Conservation (phyloP, 441 rosid species). For the Brassica balearica region DNA sequence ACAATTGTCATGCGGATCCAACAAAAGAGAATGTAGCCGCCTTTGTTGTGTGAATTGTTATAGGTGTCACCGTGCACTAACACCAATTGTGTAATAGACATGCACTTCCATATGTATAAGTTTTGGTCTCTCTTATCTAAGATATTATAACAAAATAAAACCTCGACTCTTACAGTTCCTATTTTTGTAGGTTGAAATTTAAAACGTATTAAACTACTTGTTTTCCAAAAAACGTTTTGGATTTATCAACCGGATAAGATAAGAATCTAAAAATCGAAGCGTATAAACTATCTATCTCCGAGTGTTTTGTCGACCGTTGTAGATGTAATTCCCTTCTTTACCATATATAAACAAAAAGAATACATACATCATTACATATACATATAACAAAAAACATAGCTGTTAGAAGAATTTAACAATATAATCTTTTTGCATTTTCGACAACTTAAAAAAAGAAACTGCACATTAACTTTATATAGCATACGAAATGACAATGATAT, state of each 20-base stretch:
- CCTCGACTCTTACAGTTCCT: background rate
- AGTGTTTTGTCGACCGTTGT: background rate
- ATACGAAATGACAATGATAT: too few relatives aligned
- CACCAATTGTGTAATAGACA: slow-evolving; percentile 18
- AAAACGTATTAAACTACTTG: background rate
- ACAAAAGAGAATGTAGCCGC: slow-evolving; percentile 35
- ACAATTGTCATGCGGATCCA: slow-evolving; percentile 26
- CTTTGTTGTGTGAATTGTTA: slow-evolving; percentile 31
- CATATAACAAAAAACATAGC: background rate
- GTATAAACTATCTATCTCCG: background rate
- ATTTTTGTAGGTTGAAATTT: background rate
- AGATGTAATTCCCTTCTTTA: background rate
- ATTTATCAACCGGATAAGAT: background rate
- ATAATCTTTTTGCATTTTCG: too few relatives aligned
- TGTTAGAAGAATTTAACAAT: background rate
- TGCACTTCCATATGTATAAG: slow-evolving; percentile 8
- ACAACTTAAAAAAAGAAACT: too few relatives aligned
- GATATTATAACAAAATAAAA: background rate
- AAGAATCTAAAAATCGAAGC: background rate
- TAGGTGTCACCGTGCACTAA: slow-evolving; percentile 32
- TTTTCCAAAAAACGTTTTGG: background rate
- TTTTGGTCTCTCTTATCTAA: slow-evolving; percentile 10
- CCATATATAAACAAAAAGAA: background rate
- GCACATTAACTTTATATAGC: too few relatives aligned
- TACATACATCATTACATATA: background rate